Evolutionary conservation across 78 protist species (phyloP).

Genomic region (Guillardia theta): DNA sequence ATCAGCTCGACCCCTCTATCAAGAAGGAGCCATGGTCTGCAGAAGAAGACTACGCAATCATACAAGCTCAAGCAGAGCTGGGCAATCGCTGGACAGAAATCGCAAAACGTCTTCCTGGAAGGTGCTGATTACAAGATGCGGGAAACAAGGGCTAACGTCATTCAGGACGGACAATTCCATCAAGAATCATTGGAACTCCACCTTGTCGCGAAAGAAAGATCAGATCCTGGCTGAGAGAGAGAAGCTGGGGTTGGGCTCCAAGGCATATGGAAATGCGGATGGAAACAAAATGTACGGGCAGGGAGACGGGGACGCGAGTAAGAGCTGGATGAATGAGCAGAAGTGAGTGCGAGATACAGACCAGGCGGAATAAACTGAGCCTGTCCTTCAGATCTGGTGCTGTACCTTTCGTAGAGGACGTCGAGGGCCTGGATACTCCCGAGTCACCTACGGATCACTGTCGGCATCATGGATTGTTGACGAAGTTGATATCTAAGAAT

Average conservation of each 20-base stretch:
- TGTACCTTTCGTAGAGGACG: background rate
- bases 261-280: no score
- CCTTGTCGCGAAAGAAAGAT: background rate
- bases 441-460: no score
- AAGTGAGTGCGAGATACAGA: no score
- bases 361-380: no score
- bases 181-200: constrained; percentile 24
- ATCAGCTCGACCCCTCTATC: constrained; percentile 34
- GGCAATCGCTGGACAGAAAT: constrained; percentile 37
- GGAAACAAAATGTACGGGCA: no score
- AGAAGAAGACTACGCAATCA: background rate
- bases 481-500: background rate
- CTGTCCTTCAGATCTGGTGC: background rate
- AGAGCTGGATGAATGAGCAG: no score
- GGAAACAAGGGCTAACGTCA: background rate
- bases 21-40: constrained; percentile 2
- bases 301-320: no score
- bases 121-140: no score
- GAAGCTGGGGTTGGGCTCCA: background rate
- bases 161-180: constrained; percentile 37
- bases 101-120: constrained; percentile 23
- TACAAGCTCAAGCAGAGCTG: background rate
- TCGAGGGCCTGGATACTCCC: background rate
- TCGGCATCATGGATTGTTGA: background rate
- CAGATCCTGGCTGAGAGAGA: background rate